Base-by-base conservation (phyloP, 2,329 filamentous ascomycete species). In the Lachnellula hyalina region DNA sequence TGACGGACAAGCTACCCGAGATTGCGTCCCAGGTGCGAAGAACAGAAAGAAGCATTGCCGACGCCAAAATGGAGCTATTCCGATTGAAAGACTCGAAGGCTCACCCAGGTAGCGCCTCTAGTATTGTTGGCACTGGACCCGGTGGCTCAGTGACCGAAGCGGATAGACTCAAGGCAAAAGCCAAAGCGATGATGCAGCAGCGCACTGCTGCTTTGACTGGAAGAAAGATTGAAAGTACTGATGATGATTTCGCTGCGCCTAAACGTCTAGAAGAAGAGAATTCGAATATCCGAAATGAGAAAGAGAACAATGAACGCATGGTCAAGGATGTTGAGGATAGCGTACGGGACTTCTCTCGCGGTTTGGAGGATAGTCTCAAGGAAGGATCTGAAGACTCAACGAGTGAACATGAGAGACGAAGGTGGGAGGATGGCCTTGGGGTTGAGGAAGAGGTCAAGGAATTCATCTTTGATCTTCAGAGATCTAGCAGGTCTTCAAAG, bases 151-250 rank as follows among this genome's bases (percentile, higher is more conserved):
- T 99, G 42, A 99, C 94, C 0, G 94, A 99, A 72, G 88, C 90
- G 3, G 94, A 99, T 73, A 85, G 93, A 52, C 82, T 97, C 62
- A 97, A 96, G 76, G 94, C 94, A 36, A 85, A 92, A 63, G 93
- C 94, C 34, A 96, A 92, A 74, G 93, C 93, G 40, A 96, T 96
- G 85, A 99, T 99, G 94, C 93, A 97, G 74, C 92, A 96, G 67
- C 87, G 94, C 56, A 92, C 94, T 63, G 94, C 94, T 53, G 93
- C 94, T 17, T 75, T 99, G 60, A 90, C 91, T 21, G 94, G 94
- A 54, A 90, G 87, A 71, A 91, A 92, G 68, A 77, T 85, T 47
- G 84, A 89, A 38, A 71, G 77, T 2, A 76, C 75, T 46, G 81
- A 86, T 57, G 89, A 95, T 61, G 87, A 92, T 60, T 79, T 81